Conservation (phyloP, 2,329 filamentous ascomycete genomes). For the Leptographium wingfieldii region DNA sequence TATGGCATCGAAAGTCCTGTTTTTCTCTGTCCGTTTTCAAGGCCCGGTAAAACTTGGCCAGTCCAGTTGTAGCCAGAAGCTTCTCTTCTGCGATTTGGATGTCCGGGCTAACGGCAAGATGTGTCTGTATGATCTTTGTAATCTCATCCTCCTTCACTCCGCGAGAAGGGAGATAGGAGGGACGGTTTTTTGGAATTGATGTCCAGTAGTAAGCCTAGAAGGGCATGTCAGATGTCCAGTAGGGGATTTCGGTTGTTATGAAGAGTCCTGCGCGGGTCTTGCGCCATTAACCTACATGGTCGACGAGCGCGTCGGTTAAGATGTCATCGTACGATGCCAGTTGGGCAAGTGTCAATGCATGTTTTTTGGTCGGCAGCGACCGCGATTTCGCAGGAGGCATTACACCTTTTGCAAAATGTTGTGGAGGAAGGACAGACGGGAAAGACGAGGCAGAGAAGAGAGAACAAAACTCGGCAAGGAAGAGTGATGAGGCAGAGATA, state of each 20-base stretch:
- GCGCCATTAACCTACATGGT: constrained; percentile 56
- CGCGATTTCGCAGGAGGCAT: constrained; percentile 9
- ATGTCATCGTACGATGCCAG: constrained; percentile 91
- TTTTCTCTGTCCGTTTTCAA: constrained; percentile 68
- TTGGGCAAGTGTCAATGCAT: constrained; percentile 72
- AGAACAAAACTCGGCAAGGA: neutral
- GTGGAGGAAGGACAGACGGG: neutral
- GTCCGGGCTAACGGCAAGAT: constrained; percentile 67
- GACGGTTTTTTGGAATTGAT: constrained; percentile 84
- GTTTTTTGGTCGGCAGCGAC: constrained; percentile 37
- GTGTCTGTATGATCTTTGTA: constrained; percentile 44
- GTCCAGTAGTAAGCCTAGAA: constrained; percentile 88
- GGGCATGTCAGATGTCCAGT: neutral
- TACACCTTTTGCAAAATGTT: neutral
- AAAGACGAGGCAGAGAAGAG: neutral
- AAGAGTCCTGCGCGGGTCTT: neutral
- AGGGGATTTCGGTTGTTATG: neutral
- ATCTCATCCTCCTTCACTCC: constrained; percentile 58
- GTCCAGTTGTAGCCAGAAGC: constrained; percentile 58
- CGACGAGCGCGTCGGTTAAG: constrained; percentile 85
- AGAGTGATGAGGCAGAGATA: neutral
- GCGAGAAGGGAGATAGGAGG: constrained; percentile 72
- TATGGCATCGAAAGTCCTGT: constrained; percentile 73
- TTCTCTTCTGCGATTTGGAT: constrained; percentile 55
- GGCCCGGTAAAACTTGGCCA: constrained; percentile 56